Evolutionary conservation across 805 yeast genomes (phyloP).

Genomic region (Metschnikowia similis): DNA sequence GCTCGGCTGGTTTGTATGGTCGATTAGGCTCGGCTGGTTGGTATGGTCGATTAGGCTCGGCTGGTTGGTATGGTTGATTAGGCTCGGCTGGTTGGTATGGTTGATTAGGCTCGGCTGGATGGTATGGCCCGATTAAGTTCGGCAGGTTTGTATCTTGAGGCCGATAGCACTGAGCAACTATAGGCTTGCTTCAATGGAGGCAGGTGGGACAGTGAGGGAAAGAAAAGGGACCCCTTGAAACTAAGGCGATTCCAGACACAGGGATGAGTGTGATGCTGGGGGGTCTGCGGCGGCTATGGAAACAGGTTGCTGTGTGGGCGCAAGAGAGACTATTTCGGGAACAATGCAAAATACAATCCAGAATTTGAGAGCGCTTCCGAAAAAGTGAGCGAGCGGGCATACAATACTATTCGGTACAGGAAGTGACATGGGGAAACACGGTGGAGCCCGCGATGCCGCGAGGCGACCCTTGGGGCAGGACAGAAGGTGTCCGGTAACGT

Average conservation of each 20-base stretch:
- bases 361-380: slow-evolving; percentile 1
- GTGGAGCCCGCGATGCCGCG: background rate
- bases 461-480: background rate
- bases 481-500: no score
- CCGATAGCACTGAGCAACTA: background rate
- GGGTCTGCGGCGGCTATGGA: background rate
- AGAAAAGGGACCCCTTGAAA: background rate
- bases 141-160: background rate
- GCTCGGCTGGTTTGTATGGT: background rate
- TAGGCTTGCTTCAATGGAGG: background rate
- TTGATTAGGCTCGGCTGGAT: background rate
- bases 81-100: background rate
- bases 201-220: background rate
- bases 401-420: slow-evolving; percentile 5
- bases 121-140: background rate
- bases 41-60: background rate
- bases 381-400: slow-evolving; percentile 4
- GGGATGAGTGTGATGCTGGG: background rate
- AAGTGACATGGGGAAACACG: background rate
- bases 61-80: background rate
- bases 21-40: background rate
- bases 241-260: background rate
- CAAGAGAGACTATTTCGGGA: slow-evolving; percentile 2
- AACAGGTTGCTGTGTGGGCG: slow-evolving; percentile 1
- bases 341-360: slow-evolving; percentile 1